Base-by-base conservation (phyloP, 139 green algal genomes). In the Dunaliella primolecta region DNA sequence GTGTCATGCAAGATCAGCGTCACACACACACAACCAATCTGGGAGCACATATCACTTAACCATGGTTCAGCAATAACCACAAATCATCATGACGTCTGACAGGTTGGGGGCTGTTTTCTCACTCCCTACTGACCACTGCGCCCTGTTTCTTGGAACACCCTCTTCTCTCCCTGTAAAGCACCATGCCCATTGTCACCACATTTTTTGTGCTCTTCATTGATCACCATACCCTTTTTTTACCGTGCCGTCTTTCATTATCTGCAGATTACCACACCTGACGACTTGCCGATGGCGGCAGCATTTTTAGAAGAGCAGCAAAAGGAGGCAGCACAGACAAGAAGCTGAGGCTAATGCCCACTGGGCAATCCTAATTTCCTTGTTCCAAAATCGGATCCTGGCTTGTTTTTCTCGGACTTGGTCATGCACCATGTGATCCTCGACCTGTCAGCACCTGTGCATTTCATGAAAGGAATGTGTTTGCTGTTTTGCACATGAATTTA, bases 261-360 rank as follows among this genome's bases (percentile, higher is more conserved):
- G 87, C 81, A 85, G 81, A 71, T 94, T 1, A 96, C 94, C 25
- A 96, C 94, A 0, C 94, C 94, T 0, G 94, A 96, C 56, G 94
- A 96, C 88, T 94, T 96, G 91, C 88, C 89, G 0, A 88, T 98
- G 23, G 96, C 96, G 1, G 94, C 96, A 85, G 88, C 92, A 27
- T 96, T 98, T 82, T 37, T 98, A 31, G 88, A 92, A 0, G 89
- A 93, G 87, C 78, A 78, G 3, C 11, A 75, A 64, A 64, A 64
- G 46, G 15, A 7, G 15, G 46, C 46, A 64, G 46, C 46, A 7
- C 7, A 64, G 46, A 15, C 46, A 15, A 64, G 15, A 15, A 64
- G 46, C 46, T 64, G 46, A 64, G 7, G 46, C 15, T 25, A 64
- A 15, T 15, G 46, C 46, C 46, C 15, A 7, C 15, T 64, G 15